Evolutionary conservation across 2,329 filamentous ascomycete species (phyloP).

Genomic region (Calonectria henricotiae): DNA sequence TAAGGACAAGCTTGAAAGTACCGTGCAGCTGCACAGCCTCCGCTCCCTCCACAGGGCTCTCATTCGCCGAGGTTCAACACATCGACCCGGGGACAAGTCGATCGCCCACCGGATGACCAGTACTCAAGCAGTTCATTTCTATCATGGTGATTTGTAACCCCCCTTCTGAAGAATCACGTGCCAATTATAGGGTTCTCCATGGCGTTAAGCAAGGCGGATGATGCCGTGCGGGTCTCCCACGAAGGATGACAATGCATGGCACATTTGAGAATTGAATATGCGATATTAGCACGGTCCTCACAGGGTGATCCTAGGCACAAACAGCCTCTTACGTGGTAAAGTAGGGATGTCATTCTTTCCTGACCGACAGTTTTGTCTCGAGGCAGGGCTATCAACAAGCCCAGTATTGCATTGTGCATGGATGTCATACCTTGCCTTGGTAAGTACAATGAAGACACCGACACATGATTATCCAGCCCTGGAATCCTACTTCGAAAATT

Average conservation of each 20-base stretch:
- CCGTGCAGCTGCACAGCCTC: constrained; percentile 24
- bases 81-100: not conserved
- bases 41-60: constrained; percentile 13
- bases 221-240: constrained; percentile 23
- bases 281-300: too few species aligned
- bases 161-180: constrained; percentile 13
- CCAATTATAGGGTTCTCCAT: not conserved
- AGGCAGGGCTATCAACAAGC: constrained; percentile 1
- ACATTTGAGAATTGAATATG: not conserved
- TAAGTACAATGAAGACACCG: not conserved
- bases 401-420: not conserved
- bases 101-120: not conserved
- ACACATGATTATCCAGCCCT: not conserved
- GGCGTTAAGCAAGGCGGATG: not conserved
- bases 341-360: not conserved
- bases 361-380: constrained; percentile 14
- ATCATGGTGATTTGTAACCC: too few species aligned
- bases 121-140: not conserved
- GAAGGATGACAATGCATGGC: constrained; percentile 9
- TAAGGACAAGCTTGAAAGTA: constrained; percentile 12
- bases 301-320: not conserved
- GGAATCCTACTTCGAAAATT: constrained; percentile 7
- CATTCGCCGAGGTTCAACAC: constrained; percentile 6
- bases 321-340: not conserved
- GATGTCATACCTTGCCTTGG: not conserved